A percentile compares a stretch with the other conserved stretches of the same genome.
Evolutionary conservation across 2,329 filamentous ascomycete species (phyloP).

Genomic region (Geoglossum cookeanum): DNA sequence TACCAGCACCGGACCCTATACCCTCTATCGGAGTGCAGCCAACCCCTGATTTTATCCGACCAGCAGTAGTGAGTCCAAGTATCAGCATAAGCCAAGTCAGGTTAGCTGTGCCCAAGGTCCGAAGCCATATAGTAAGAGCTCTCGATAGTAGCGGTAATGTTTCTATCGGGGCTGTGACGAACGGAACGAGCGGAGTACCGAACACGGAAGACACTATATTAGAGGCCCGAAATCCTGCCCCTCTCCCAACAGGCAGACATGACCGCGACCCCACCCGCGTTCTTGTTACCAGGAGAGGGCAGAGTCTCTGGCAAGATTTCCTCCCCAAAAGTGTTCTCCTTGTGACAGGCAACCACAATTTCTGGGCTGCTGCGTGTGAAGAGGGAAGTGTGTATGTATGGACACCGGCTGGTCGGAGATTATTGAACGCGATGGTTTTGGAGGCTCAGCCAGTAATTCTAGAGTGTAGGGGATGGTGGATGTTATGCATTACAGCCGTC

Average conservation of each 20-base stretch:
- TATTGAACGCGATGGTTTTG: conserved; percentile 67
- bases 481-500: conserved; percentile 73
- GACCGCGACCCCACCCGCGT: conserved; percentile 69
- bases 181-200: neutral
- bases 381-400: conserved; percentile 80
- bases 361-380: conserved; percentile 87
- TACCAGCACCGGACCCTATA: conserved; percentile 46
- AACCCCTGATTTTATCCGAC: conserved; percentile 69
- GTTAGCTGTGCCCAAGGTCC: conserved; percentile 70
- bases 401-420: conserved; percentile 75
- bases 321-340: conserved; percentile 73
- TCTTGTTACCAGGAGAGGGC: conserved; percentile 60
- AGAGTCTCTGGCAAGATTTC: conserved; percentile 83
- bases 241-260: conserved; percentile 35
- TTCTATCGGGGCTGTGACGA: neutral
- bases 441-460: conserved; percentile 90
- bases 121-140: conserved; percentile 64
- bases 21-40: conserved; percentile 39
- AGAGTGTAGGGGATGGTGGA: conserved; percentile 74
- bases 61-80: conserved; percentile 67
- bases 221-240: conserved; percentile 9
- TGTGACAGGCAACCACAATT: conserved; percentile 71
- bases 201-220: neutral
- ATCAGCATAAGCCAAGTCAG: conserved; percentile 68
- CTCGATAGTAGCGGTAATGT: conserved; percentile 42